Conservation (phyloP, 352 stramenopile genomes). For the Phytophthora foliorum region DNA sequence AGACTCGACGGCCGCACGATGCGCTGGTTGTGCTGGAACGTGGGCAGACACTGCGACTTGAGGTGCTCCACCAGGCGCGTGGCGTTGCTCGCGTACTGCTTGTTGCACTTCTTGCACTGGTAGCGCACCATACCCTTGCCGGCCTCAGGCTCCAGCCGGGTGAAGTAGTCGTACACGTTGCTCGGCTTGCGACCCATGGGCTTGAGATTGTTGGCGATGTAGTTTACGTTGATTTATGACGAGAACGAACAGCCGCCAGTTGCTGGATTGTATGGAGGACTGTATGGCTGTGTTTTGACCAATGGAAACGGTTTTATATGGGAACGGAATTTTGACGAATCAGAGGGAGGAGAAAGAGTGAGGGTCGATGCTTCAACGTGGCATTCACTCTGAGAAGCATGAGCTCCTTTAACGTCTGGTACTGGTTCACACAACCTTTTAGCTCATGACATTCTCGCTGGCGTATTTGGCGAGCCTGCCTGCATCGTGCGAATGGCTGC, state of each 20-base stretch:
- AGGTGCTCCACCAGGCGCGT: constrained; percentile 85
- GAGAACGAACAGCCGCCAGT: too few relatives aligned
- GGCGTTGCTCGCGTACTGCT: constrained; percentile 89
- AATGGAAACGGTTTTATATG: not conserved
- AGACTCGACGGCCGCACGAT: not conserved
- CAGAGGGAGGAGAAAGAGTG: not conserved
- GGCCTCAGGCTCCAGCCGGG: constrained; percentile 67
- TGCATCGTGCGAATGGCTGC: too few relatives aligned
- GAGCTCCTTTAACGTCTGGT: too few relatives aligned
- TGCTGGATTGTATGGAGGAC: not conserved
- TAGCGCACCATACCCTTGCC: constrained; percentile 86
- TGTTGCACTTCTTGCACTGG: constrained; percentile 91
- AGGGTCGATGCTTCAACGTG: too few relatives aligned
- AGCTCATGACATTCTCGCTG: too few relatives aligned
- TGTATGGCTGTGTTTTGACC: not conserved
- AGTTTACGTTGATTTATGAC: constrained; percentile 5
- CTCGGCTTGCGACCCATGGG: constrained; percentile 83
- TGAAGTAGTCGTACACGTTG: constrained; percentile 91
- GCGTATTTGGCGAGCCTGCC: too few relatives aligned
- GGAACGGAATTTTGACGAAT: not conserved
- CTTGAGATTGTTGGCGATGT: not conserved
- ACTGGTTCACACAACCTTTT: too few relatives aligned
- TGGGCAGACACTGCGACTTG: constrained; percentile 72
- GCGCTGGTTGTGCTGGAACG: constrained; percentile 89
- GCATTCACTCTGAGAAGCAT: constrained; percentile 1